Base-by-base conservation (phyloP, 495 filamentous ascomycete genomes). In the Daldinia decipiens region DNA sequence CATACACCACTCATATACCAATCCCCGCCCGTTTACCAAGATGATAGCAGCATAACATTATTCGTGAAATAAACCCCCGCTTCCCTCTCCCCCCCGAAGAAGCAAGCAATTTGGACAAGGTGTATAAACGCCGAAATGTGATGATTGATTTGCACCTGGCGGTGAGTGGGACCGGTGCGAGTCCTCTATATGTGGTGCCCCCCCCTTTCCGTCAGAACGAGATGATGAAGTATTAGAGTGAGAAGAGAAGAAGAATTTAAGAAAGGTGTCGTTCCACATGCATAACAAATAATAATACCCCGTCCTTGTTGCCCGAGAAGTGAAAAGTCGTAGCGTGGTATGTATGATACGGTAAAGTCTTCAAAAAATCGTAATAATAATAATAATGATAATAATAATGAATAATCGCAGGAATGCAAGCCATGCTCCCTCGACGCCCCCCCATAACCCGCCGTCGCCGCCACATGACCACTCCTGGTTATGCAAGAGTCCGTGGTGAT, bases 401-500 rank as follows among this genome's bases (percentile, higher is more conserved):
- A 58, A 56, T 36, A 61, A 61, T 56, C 19, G 53, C 32, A 47
- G 62, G 47, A 67, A 67, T 53, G 13, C 24, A 27, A 27, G 40
- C 56, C 40, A 57, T 66, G 62, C 51, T 57, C 62, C 64, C 40
- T 66, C 62, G 55, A 68, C 61, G 65, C 70, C 70, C 51, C 70
- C 51, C 52, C 15, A 40, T 29, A n/a, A 52, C 54, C 59, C 70
- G 55, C 54, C 64, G 9, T 26, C 53, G 32, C 53, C 40, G 54
- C 56, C 29, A 55, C 54, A 47, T 50, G 45, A 61, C 56, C 70
- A 57, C 59, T 61, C 54, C 65, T 53, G 45, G 60, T 54, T 39
- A 72, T 65, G 65, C 60, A 68, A 59, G 60, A 65, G 65, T 43
- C 56, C 62, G 55, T 68, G 70, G 55, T 72, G 65, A 65, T 68